A percentile compares a stretch with the other conserved stretches of the same genome.
These are phyloP conservation scores for Microstegium vimineum DNA, from an alignment of 176 grass and related monocot species.

Conservation along the genomic window DNA sequence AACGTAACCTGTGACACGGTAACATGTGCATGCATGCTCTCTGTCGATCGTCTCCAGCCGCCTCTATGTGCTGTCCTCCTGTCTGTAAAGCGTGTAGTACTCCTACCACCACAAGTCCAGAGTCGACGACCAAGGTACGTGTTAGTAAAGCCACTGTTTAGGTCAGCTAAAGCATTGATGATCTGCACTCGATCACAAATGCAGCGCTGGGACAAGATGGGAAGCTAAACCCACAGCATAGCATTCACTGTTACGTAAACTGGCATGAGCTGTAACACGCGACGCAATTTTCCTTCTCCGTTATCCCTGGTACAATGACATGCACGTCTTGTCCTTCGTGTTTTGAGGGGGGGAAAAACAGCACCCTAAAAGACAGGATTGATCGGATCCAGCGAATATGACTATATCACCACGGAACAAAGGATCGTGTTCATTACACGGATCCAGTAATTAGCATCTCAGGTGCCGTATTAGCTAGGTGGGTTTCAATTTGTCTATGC, in stretches of 20 bases:
- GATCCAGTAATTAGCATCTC: background rate
- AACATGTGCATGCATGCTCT: background rate
- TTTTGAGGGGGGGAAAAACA: background rate
- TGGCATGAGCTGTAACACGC: background rate
- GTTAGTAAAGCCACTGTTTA: background rate
- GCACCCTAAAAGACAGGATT: background rate
- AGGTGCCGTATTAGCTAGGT: background rate
- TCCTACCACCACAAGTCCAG: background rate
- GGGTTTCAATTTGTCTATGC: background rate
- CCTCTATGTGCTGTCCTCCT: background rate
- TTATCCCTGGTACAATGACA: background rate
- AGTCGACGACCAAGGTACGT: too few species aligned
- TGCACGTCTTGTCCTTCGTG: background rate
- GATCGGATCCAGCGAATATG: background rate
- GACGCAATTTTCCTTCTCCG: background rate
- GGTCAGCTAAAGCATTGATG: background rate
- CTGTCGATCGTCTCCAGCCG: background rate
- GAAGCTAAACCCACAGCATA: background rate
- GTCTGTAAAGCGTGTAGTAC: background rate
- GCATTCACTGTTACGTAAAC: background rate
- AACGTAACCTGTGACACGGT: background rate
- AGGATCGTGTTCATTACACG: background rate
- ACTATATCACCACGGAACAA: background rate
- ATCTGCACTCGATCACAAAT: background rate
- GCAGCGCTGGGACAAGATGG: background rate